A percentile compares a stretch with the other conserved stretches of the same genome.
phyloP scores from a whole-genome alignment of 176 grass and related monocot species.

The Oryza officinalis region DNA sequence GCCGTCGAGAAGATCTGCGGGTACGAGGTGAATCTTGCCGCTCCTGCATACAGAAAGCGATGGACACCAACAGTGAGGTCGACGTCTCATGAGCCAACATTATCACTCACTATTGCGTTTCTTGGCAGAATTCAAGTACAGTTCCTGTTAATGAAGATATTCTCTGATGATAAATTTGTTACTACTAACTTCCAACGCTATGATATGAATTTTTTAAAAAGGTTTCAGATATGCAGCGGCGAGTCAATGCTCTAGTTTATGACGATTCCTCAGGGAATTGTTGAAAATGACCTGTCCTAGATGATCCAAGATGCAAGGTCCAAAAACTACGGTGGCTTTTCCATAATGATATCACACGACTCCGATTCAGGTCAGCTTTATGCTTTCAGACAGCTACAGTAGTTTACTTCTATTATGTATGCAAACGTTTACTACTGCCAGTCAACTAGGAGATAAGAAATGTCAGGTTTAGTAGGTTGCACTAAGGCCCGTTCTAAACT shows the following conservation, averaged over 20 bases:
- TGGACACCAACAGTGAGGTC: slow-evolving; percentile 7
- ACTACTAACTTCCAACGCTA: neutral
- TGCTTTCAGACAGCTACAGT: neutral
- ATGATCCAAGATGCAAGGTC: neutral
- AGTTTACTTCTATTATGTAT: neutral
- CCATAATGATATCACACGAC: slow-evolving; percentile 2
- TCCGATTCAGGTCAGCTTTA: neutral
- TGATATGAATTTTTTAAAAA: neutral
- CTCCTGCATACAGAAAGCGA: slow-evolving; percentile 34
- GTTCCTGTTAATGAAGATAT: neutral
- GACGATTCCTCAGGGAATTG: neutral
- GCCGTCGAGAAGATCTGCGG: slow-evolving; percentile 54
- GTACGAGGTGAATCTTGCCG: slow-evolving; percentile 51
- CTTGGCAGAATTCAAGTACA: neutral
- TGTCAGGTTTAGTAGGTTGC: neutral
- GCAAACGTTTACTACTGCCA: slow-evolving; percentile 17
- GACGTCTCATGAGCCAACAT: neutral
- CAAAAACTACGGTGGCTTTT: neutral
- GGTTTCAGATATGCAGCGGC: neutral
- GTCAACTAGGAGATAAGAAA: neutral
- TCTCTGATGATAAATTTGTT: neutral
- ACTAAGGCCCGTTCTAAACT: no score
- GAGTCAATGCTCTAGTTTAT: neutral
- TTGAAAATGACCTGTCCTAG: neutral
- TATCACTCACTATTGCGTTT: neutral